Conservation (phyloP, 805 yeast genomes). For the Candida andamanensis region DNA sequence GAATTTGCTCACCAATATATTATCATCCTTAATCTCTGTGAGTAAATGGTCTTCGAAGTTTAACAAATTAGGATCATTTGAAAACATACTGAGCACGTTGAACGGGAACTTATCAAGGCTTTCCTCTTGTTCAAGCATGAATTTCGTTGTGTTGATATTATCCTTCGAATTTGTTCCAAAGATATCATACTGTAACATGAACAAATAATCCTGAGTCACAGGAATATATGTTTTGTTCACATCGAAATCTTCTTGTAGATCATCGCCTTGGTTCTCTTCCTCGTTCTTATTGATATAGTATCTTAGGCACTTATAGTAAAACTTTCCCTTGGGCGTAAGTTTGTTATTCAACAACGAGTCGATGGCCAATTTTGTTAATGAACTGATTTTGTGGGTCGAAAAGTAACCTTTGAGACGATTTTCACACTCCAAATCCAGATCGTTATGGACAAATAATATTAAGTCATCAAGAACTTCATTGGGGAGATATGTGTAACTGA, state of each 20-base stretch:
- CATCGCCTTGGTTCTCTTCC: conserved; percentile 1
- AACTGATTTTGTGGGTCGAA: conserved; percentile 9
- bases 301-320: conserved; percentile 19
- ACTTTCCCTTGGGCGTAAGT: conserved; percentile 25
- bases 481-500: conserved; percentile 35
- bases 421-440: conserved; percentile 5
- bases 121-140: conserved; percentile 11
- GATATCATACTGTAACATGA: conserved; percentile 29
- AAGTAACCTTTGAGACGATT: conserved; percentile 16
- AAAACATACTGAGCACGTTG: conserved; percentile 23
- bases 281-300: conserved; percentile 3
- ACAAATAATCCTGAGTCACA: conserved; percentile 28
- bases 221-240: conserved; percentile 9
- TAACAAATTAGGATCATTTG: conserved; percentile 37
- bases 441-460: conserved; percentile 16
- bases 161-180: conserved; percentile 21
- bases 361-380: conserved; percentile 25
- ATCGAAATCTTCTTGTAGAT: conserved; percentile 6
- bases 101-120: conserved; percentile 30
- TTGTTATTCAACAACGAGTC: conserved; percentile 23
- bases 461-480: conserved; percentile 21
- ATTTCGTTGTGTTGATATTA: conserved; percentile 3
- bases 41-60: conserved; percentile 25
- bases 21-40: conserved; percentile 23
- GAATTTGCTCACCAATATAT: conserved; percentile 18